Evolutionary conservation across 148 eudicot species (phyloP).

Genomic region (Nyssa sinensis): DNA sequence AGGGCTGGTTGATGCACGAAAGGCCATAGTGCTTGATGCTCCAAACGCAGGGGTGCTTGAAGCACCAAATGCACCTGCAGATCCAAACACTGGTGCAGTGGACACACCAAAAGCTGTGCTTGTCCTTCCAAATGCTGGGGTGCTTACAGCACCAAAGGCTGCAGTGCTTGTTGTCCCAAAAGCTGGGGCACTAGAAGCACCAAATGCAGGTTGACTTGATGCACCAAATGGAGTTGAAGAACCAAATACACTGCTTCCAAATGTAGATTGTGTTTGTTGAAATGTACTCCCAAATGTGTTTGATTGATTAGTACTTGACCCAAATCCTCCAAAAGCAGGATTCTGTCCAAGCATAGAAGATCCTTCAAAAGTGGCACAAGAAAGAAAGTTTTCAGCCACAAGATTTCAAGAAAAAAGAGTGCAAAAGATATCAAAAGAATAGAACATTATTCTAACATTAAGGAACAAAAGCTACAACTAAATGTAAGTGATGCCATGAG

Average conservation of each 20-base stretch:
- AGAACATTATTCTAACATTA: background rate
- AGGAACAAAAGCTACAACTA: too few relatives aligned
- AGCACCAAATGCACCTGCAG: background rate
- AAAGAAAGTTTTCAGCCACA: background rate
- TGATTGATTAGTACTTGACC: background rate
- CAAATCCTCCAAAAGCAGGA: slow-evolving; percentile 15
- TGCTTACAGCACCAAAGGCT: background rate
- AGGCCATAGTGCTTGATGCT: background rate
- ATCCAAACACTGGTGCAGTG: background rate
- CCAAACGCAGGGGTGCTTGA: slow-evolving; percentile 4
- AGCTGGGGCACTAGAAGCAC: background rate
- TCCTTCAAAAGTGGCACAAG: slow-evolving; percentile 3
- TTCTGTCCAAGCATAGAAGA: slow-evolving; percentile 1
- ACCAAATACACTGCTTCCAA: slow-evolving; percentile 7
- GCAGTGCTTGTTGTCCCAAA: background rate
- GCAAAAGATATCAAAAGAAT: background rate
- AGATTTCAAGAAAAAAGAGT: background rate
- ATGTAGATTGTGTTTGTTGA: slow-evolving; percentile 6
- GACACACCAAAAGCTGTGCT: background rate
- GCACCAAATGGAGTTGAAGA: slow-evolving; percentile 2
- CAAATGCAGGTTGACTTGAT: background rate
- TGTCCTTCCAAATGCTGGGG: slow-evolving; percentile 11
- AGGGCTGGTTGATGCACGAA: background rate
- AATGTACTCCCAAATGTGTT: background rate
- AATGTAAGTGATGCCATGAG: background rate